These are phyloP conservation scores for Cyberlindnera americana DNA, from an alignment of 805 yeast genomes.

Conservation along the genomic window DNA sequence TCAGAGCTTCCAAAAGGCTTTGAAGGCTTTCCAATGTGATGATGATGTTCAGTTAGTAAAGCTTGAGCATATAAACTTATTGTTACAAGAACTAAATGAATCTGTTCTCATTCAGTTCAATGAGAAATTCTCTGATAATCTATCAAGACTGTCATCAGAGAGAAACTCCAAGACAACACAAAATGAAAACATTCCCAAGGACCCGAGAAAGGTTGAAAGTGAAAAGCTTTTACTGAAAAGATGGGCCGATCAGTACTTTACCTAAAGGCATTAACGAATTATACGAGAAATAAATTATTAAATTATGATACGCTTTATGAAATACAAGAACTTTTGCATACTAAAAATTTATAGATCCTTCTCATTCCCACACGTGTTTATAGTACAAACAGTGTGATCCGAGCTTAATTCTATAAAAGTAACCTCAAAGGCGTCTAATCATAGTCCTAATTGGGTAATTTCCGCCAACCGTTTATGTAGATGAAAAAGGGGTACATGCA, in stretches of 20 bases:
- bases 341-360: too few relatives aligned
- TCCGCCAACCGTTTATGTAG: too few relatives aligned
- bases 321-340: conserved; percentile 1
- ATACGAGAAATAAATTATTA: too few relatives aligned
- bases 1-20: conserved; percentile 8
- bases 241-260: conserved; percentile 42
- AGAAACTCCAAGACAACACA: background rate
- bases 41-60: conserved; percentile 17
- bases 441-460: background rate
- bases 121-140: conserved; percentile 4
- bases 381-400: too few relatives aligned
- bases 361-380: too few relatives aligned
- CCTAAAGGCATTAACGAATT: background rate
- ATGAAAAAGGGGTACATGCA: too few relatives aligned
- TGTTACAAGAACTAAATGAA: conserved; percentile 19
- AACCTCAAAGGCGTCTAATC: too few relatives aligned
- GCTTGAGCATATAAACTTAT: conserved; percentile 16
- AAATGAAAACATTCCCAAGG: too few relatives aligned
- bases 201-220: conserved; percentile 22
- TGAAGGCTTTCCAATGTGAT: conserved; percentile 5
- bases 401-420: too few relatives aligned
- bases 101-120: conserved; percentile 7
- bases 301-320: too few relatives aligned
- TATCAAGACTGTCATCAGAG: too few relatives aligned
- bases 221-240: conserved; percentile 46